These are phyloP conservation scores for Vigna nakashimae DNA, from an alignment of 306 rosid species.

Conservation along the genomic window DNA sequence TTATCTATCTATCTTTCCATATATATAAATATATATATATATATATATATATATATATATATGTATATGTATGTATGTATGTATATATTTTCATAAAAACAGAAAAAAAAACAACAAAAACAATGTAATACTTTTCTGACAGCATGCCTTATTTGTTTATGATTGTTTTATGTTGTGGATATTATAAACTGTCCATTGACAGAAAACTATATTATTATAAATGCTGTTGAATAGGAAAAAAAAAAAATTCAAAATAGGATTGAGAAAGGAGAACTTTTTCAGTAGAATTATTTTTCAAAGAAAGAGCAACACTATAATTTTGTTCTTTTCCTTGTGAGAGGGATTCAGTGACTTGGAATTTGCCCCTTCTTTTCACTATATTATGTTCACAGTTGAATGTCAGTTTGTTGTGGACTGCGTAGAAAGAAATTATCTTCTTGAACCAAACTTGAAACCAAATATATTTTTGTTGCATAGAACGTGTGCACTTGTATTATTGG, in stretches of 20 bases:
- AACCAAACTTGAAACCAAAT: background rate
- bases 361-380: background rate
- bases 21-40: too few relatives aligned
- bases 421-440: background rate
- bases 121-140: background rate
- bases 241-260: background rate
- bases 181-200: background rate
- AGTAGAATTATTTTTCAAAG: background rate
- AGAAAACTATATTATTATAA: background rate
- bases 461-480: background rate
- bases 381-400: background rate
- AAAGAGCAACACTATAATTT: background rate
- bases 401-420: background rate
- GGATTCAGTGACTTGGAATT: background rate
- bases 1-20: too few relatives aligned
- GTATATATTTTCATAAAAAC: too few relatives aligned
- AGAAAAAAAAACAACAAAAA: too few relatives aligned
- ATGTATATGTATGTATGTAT: too few relatives aligned
- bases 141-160: background rate
- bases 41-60: too few relatives aligned
- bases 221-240: background rate
- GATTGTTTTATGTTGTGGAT: background rate
- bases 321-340: background rate
- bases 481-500: conserved; percentile 2
- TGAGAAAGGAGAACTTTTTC: background rate